phyloP scores from a whole-genome alignment of 2,329 filamentous ascomycete species.

The Pseudomassariella vexata region DNA sequence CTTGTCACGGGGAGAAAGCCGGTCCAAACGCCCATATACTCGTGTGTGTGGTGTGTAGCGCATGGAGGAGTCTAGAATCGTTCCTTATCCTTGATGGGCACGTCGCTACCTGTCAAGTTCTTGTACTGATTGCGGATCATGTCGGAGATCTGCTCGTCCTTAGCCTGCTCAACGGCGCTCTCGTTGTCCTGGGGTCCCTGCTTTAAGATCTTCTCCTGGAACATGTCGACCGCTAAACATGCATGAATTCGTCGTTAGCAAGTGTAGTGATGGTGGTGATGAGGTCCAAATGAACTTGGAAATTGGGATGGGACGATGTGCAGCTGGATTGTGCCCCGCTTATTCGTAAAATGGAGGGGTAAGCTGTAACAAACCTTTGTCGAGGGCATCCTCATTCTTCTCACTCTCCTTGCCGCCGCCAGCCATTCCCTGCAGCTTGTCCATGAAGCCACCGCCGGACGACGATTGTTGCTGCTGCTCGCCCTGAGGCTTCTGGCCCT shows the following conservation, averaged over 20 bases:
- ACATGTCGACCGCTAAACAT: slow-evolving; percentile 61
- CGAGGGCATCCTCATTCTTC: slow-evolving; percentile 76
- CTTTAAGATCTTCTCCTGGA: slow-evolving; percentile 70
- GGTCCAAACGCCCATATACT: too few relatives aligned
- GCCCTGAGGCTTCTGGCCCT: slow-evolving; percentile 19
- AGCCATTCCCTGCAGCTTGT: slow-evolving; percentile 65
- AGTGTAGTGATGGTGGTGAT: slow-evolving; percentile 4
- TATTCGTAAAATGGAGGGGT: background rate
- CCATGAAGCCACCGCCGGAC: slow-evolving; percentile 49
- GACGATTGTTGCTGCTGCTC: slow-evolving; percentile 35
- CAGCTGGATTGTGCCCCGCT: background rate
- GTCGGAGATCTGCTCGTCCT: slow-evolving; percentile 74
- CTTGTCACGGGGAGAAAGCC: too few relatives aligned
- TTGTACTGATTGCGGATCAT: slow-evolving; percentile 69
- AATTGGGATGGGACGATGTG: background rate
- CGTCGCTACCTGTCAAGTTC: slow-evolving; percentile 57
- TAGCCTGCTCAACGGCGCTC: slow-evolving; percentile 70
- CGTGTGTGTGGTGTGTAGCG: too few relatives aligned
- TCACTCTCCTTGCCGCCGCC: slow-evolving; percentile 70
- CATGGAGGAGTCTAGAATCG: slow-evolving; percentile 26
- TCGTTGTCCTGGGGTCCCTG: slow-evolving; percentile 68
- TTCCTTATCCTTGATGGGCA: slow-evolving; percentile 67
- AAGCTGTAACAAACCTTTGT: slow-evolving; percentile 57
- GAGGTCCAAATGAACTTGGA: background rate
- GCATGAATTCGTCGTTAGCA: slow-evolving; percentile 2